Evolutionary conservation across 495 filamentous ascomycete genomes (phyloP).

Genomic region (Symbiotaphrina buchneri): DNA sequence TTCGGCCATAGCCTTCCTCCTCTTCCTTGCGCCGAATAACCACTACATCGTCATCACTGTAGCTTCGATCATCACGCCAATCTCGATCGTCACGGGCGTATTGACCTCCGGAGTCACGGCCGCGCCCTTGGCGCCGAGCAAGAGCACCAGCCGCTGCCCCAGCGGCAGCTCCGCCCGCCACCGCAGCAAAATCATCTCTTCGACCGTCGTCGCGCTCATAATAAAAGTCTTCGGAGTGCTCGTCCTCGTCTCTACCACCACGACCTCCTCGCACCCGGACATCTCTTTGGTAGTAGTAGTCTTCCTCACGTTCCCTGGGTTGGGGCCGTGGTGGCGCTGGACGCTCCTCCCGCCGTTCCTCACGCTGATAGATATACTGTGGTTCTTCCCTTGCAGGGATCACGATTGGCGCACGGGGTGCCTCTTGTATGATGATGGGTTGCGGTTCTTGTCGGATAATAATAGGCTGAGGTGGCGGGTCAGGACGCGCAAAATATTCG

Average conservation of each 20-base stretch:
- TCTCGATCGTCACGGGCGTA: conserved; percentile 17
- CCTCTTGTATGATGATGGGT: conserved; percentile 53
- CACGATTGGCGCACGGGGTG: conserved; percentile 43
- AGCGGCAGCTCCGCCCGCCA: too few relatives aligned
- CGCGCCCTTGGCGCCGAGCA: conserved; percentile 23
- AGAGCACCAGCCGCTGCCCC: conserved; percentile 28
- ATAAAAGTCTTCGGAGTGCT: too few relatives aligned
- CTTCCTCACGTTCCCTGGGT: conserved; percentile 26
- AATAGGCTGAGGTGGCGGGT: conserved; percentile 31
- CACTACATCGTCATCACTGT: conserved; percentile 11
- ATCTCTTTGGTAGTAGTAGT: conserved; percentile 27
- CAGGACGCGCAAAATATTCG: conserved; percentile 38
- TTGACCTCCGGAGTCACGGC: conserved; percentile 11
- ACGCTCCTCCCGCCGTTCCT: conserved; percentile 14
- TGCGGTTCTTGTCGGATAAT: conserved; percentile 50
- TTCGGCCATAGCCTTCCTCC: conserved; percentile 8
- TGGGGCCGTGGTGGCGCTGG: conserved; percentile 13
- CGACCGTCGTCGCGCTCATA: too few relatives aligned
- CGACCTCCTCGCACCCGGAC: too few relatives aligned
- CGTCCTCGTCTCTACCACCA: too few relatives aligned
- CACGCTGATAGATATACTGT: conserved; percentile 19
- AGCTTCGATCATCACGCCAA: conserved; percentile 8
- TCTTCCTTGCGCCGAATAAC: conserved; percentile 8
- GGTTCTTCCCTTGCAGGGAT: conserved; percentile 35
- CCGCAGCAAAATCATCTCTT: too few relatives aligned